Conservation (phyloP, 768 basidiomycete genomes). For the Xanthoconium stramineum region DNA sequence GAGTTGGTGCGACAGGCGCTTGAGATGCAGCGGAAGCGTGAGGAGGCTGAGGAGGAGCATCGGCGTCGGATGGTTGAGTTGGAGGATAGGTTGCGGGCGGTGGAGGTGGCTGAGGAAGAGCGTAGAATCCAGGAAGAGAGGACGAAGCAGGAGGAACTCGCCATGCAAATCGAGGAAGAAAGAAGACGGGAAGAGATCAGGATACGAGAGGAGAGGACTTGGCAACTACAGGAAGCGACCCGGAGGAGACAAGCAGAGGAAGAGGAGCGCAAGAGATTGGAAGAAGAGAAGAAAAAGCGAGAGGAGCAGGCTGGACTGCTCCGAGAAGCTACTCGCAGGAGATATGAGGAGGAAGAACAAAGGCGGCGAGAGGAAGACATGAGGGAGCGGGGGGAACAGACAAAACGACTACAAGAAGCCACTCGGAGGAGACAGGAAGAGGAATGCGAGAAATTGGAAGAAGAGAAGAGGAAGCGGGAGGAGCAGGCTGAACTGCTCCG, state of each 20-base stretch:
- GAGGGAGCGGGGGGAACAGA: too few species aligned
- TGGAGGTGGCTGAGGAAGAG: slow-evolving; percentile 8
- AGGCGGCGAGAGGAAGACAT: too few species aligned
- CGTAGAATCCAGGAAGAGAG: slow-evolving; percentile 5
- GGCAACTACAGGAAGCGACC: too few species aligned
- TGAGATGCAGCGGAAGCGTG: slow-evolving; percentile 37
- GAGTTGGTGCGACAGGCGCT: slow-evolving; percentile 37
- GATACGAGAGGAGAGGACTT: not conserved
- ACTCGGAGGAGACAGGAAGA: not conserved
- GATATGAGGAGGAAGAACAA: too few species aligned
- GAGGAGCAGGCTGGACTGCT: too few species aligned
- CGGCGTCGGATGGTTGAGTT: slow-evolving; percentile 38
- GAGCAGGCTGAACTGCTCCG: not conserved
- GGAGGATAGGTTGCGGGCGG: slow-evolving; percentile 33
- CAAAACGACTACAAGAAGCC: not conserved
- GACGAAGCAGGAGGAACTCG: slow-evolving; percentile 5
- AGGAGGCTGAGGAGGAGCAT: slow-evolving; percentile 43
- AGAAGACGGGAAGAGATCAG: not conserved
- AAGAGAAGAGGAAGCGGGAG: not conserved
- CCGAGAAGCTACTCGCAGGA: too few species aligned
- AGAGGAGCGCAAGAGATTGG: too few species aligned
- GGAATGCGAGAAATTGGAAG: not conserved
- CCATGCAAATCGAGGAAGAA: not conserved
- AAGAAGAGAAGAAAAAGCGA: too few species aligned
- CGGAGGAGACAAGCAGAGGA: not conserved